A percentile compares a stretch with the other conserved stretches of the same genome.
Conservation (phyloP, 371 early-diverging fungal genomes). For the Mortierella sp. region DNA sequence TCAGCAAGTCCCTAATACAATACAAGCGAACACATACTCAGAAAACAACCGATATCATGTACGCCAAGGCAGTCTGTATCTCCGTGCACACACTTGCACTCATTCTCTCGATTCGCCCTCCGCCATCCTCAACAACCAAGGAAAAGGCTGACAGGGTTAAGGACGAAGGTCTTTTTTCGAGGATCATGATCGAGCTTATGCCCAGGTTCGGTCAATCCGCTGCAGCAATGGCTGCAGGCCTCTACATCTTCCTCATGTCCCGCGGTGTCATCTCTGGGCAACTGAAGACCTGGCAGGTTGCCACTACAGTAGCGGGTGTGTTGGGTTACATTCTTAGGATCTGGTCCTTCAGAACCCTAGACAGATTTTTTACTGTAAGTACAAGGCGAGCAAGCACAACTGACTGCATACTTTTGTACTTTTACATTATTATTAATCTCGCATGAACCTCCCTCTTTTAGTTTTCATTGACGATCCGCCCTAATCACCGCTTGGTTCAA, state of each 20-base stretch:
- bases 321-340: constrained; percentile 29
- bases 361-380: constrained; percentile 49
- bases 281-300: constrained; percentile 33
- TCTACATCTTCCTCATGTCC: constrained; percentile 30
- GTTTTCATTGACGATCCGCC: constrained; percentile 39
- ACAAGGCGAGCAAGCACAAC: too few species aligned
- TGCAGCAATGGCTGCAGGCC: constrained; percentile 11
- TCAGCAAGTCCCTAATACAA: too few species aligned
- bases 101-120: constrained; percentile 42
- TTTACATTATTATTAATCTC: too few species aligned
- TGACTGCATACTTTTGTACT: background rate
- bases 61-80: constrained; percentile 30
- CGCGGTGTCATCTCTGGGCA: constrained; percentile 23
- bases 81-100: constrained; percentile 30
- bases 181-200: constrained; percentile 20
- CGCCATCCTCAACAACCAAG: constrained; percentile 30
- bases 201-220: constrained; percentile 23
- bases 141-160: constrained; percentile 45
- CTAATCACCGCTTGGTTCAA: constrained; percentile 38
- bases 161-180: constrained; percentile 37
- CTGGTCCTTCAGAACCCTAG: constrained; percentile 44
- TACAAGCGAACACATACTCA: too few species aligned
- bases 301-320: constrained; percentile 16
- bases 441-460: background rate
- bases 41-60: constrained; percentile 12